Conservation (phyloP, 345 rosid genomes). For the Euclidium syriacum region DNA sequence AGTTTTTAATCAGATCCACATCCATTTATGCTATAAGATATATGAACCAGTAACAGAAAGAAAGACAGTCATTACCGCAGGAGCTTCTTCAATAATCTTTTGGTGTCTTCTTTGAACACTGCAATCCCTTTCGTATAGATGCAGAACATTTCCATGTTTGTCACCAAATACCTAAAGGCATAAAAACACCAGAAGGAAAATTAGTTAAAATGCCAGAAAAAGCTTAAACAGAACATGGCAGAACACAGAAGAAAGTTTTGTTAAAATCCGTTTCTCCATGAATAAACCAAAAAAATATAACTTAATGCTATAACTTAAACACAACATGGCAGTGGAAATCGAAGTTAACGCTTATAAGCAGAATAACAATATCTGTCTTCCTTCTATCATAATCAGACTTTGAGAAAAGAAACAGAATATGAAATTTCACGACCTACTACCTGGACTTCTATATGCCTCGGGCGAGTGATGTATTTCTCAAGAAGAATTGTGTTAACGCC, state of each 20-base stretch:
- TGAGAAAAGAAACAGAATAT: constrained; percentile 1
- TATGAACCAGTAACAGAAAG: constrained; percentile 26
- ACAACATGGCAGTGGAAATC: background rate
- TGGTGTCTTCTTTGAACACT: constrained; percentile 96
- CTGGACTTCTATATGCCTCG: constrained; percentile 97
- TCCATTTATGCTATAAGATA: background rate
- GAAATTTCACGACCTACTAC: constrained; percentile 28
- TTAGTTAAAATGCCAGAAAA: constrained; percentile 7
- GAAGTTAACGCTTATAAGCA: background rate
- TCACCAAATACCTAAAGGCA: constrained; percentile 72
- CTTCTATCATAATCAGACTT: constrained; percentile 1
- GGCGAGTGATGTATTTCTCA: constrained; percentile 88
- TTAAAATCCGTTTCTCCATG: too few relatives aligned
- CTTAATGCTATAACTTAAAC: background rate
- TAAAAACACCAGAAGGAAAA: constrained; percentile 10
- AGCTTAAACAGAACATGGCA: constrained; percentile 5
- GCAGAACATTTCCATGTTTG: constrained; percentile 67
- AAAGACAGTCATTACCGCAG: constrained; percentile 62
- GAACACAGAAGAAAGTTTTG: too few relatives aligned
- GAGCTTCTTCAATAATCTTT: constrained; percentile 99
- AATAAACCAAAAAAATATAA: background rate
- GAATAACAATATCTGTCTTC: background rate
- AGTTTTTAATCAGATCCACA: constrained; percentile 28
- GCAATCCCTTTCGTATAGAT: constrained; percentile 93
- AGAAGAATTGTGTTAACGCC: constrained; percentile 81